A percentile compares a stretch with the other conserved stretches of the same genome.
These are phyloP conservation scores for Elsinoe batatas DNA, from an alignment of 2,329 filamentous ascomycete species.

Conservation along the genomic window DNA sequence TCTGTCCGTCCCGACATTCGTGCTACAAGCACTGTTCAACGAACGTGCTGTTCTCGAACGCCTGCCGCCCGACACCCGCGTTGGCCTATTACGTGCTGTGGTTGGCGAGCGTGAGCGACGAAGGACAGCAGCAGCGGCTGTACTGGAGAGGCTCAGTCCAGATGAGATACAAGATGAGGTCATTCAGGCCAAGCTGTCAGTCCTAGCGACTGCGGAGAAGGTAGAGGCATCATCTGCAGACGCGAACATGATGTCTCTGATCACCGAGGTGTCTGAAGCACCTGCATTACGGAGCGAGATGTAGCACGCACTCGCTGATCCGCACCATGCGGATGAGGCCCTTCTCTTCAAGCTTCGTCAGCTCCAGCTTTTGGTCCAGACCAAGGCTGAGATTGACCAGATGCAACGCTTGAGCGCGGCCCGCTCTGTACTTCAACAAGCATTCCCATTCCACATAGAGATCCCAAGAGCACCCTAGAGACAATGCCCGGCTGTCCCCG, in stretches of 20 bases:
- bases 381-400: too few relatives aligned
- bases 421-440: not conserved
- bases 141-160: not conserved
- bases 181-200: not conserved
- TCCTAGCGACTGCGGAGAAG: not conserved
- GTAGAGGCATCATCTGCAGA: not conserved
- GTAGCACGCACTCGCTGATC: too few relatives aligned
- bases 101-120: not conserved
- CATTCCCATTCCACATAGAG: too few relatives aligned
- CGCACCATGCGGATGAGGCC: too few relatives aligned
- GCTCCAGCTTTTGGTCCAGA: too few relatives aligned
- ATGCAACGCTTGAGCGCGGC: not conserved
- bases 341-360: too few relatives aligned
- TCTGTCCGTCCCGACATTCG: slow-evolving; percentile 8
- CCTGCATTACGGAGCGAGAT: too few relatives aligned
- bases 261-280: too few relatives aligned
- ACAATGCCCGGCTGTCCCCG: too few relatives aligned
- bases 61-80: not conserved
- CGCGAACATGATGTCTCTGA: not conserved
- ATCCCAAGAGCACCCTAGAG: too few relatives aligned
- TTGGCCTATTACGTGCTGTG: not conserved
- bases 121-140: not conserved
- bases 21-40: slow-evolving; percentile 3
- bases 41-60: slow-evolving; percentile 9
- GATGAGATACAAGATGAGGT: not conserved